A percentile compares a stretch with the other conserved stretches of the same genome.
These are phyloP conservation scores for Penicillium tannophilum DNA, from an alignment of 495 filamentous ascomycete genomes.

Conservation along the genomic window DNA sequence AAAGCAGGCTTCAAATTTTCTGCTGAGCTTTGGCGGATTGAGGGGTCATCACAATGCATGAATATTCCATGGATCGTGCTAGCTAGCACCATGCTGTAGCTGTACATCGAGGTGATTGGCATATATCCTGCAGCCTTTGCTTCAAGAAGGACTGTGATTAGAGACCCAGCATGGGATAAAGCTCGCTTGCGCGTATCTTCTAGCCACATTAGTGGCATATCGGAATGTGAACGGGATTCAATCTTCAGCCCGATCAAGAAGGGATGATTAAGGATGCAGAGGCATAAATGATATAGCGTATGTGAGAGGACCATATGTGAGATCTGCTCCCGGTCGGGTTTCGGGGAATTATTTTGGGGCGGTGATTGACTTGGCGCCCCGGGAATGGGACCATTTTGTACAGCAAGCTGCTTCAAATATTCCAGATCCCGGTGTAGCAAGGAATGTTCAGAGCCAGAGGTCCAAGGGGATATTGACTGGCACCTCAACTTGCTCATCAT, in stretches of 20 bases:
- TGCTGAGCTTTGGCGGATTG: slow-evolving; percentile 18
- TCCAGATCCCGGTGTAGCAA: slow-evolving; percentile 24
- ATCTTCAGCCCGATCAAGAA: slow-evolving; percentile 26
- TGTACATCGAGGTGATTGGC: slow-evolving; percentile 26
- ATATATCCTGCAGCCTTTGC: slow-evolving; percentile 30
- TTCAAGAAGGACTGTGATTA: slow-evolving; percentile 28
- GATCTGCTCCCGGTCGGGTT: slow-evolving; percentile 22
- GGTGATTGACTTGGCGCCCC: slow-evolving; percentile 11
- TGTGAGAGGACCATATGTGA: slow-evolving; percentile 30
- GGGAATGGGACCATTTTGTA: slow-evolving; percentile 16
- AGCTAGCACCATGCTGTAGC: slow-evolving; percentile 31
- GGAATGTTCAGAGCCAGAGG: slow-evolving; percentile 22
- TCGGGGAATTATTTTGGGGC: slow-evolving; percentile 6
- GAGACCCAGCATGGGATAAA: slow-evolving; percentile 17
- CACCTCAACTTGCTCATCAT: slow-evolving; percentile 22
- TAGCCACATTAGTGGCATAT: slow-evolving; percentile 19
- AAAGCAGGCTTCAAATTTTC: slow-evolving; percentile 23
- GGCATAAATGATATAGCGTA: slow-evolving; percentile 28
- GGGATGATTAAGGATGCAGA: slow-evolving; percentile 36
- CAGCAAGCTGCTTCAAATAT: slow-evolving; percentile 24
- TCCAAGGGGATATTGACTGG: slow-evolving; percentile 23
- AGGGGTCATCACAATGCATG: slow-evolving; percentile 15
- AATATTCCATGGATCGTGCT: slow-evolving; percentile 30
- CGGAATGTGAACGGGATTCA: slow-evolving; percentile 1
- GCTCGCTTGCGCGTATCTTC: slow-evolving; percentile 14